Percentiles rank a stretch among this genome's conserved stretches.
Evolutionary conservation across 768 basidiomycete species (phyloP).

Genomic region (Collybia sp.): DNA sequence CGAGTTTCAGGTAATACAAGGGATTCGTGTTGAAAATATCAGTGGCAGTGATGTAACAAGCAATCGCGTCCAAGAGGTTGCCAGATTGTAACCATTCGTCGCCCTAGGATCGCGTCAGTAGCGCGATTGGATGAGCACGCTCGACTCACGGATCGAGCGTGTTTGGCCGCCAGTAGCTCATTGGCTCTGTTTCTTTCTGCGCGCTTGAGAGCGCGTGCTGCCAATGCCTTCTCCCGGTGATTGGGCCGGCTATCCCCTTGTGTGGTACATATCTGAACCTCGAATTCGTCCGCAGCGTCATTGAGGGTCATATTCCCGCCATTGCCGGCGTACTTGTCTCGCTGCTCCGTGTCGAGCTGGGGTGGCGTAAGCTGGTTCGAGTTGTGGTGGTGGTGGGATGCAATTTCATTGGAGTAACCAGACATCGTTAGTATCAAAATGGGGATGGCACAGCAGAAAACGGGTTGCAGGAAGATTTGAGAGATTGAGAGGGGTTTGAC

Average conservation of each 20-base stretch:
- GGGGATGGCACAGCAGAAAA: too few species aligned
- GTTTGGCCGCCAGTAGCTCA: too few species aligned
- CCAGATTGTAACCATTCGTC: constrained; percentile 23
- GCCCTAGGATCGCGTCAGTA: constrained; percentile 17
- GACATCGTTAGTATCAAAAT: too few species aligned
- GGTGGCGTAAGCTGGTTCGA: too few species aligned
- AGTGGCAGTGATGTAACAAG: constrained; percentile 28
- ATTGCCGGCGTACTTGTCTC: background rate
- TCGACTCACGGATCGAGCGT: too few species aligned
- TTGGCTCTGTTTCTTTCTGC: background rate
- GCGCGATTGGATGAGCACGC: too few species aligned
- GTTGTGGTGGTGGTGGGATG: too few species aligned
- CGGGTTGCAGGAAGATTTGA: too few species aligned
- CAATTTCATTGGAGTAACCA: too few species aligned
- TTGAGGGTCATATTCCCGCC: background rate
- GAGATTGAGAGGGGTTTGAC: too few species aligned
- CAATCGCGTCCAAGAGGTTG: constrained; percentile 26
- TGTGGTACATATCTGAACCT: background rate
- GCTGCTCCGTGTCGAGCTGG: background rate
- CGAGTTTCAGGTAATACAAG: constrained; percentile 12
- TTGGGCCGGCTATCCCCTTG: background rate
- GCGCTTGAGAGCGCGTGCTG: background rate
- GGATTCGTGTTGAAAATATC: constrained; percentile 15
- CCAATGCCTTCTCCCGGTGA: background rate
- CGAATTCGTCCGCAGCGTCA: background rate